These are phyloP conservation scores for Elsinoe fawcettii DNA, from an alignment of 2,329 filamentous ascomycete species.

Conservation along the genomic window DNA sequence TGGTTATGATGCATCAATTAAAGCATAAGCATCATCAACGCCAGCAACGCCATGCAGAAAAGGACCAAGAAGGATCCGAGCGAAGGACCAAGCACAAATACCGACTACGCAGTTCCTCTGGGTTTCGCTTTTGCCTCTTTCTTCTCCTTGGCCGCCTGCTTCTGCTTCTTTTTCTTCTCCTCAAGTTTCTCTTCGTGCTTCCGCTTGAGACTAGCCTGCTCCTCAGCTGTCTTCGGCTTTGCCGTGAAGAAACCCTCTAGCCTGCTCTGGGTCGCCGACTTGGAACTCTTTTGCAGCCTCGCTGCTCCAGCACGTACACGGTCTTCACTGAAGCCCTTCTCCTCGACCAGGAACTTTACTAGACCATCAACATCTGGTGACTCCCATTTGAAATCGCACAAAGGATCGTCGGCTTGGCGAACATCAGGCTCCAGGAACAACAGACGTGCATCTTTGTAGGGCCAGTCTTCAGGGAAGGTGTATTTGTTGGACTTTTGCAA, in stretches of 20 bases:
- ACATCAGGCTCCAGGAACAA: conserved; percentile 92
- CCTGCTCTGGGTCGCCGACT: conserved; percentile 80
- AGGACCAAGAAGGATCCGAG: not conserved
- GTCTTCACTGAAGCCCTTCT: conserved; percentile 97
- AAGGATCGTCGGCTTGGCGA: conserved; percentile 67
- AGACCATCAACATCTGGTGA: conserved; percentile 84
- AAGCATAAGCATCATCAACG: not conserved
- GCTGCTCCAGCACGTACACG: conserved; percentile 72
- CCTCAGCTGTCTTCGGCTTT: conserved; percentile 74
- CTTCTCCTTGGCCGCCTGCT: conserved; percentile 92
- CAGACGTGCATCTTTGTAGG: conserved; percentile 80
- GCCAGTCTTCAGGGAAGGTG: conserved; percentile 90
- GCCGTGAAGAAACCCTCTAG: conserved; percentile 97
- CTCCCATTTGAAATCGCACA: conserved; percentile 98
- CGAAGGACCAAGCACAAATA: not conserved
- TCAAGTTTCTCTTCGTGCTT: conserved; percentile 90
- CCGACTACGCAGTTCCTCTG: conserved; percentile 45
- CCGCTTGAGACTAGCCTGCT: conserved; percentile 79
- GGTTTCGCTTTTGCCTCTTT: conserved; percentile 84
- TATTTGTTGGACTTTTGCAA: conserved; percentile 76
- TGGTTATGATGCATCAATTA: not conserved
- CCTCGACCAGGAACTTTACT: conserved; percentile 78
- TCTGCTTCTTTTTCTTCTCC: conserved; percentile 90
- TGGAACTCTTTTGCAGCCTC: conserved; percentile 80
- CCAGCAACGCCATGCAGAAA: conserved; percentile 13